Base-by-base conservation (phyloP, 1,284 basidiomycete genomes). In the Neolentinus lepideus region DNA sequence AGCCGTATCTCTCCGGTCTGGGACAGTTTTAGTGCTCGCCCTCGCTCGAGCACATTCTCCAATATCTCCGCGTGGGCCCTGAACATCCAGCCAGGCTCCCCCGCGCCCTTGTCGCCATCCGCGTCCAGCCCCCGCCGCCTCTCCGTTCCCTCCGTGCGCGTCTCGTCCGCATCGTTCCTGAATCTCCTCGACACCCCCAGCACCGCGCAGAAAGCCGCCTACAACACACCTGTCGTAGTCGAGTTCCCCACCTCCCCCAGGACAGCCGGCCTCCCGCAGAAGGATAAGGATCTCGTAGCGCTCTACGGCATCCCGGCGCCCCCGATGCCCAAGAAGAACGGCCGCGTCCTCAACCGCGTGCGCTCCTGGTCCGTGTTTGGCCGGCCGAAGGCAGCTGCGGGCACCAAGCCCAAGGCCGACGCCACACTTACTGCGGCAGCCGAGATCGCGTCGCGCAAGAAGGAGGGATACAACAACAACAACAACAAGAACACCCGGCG, bases 71-170 rank as follows among this genome's bases (percentile, higher is more conserved):
- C 75, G 51, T 87, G 85, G 85, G 78, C 78, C 3, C 69, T 80
- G 21, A 74, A 72, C 59, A 82, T 88, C 54, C 80, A 83, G 51
- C 86, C 86, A 3, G 86, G 85, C 14, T 83, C 85, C 14, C 85
- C 85, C 10, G 72, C 78, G 0, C 78, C 81, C 0, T 54, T 55
- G 2, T 58, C 51, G 26, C 66, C 67, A 45, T 50, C 62, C 24
- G 24, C 60, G 60, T 29, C 60, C 52, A 60, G 62, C 47, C 55
- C 62, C 61, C 64, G 8, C 59, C 64, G 6, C 67, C 66, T 56
- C 55, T 68, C 53, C 56, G 60, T 51, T 38, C 51, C 60, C 56
- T 52, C 53, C 46, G 55, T 59, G 26, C 62, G 69, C 26, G 67
- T 64, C 11, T 63, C 71, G 3, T 77, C 77, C 1, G 71, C 72